Base-by-base conservation (phyloP, 495 filamentous ascomycete genomes). In the Gamarada debralockiae region DNA sequence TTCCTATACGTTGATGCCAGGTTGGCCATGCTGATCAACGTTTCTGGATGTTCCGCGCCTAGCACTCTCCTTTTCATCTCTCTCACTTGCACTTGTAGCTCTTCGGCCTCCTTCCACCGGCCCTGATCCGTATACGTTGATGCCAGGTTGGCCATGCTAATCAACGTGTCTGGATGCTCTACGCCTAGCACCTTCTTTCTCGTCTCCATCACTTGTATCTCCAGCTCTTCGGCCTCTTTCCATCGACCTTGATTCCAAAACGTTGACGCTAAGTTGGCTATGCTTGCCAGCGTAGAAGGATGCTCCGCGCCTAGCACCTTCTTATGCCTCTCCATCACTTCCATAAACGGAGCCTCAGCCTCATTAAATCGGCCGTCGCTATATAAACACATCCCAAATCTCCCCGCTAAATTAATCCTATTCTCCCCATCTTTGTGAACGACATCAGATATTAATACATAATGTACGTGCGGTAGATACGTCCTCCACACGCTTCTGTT, bases 71-170 rank as follows among this genome's bases (percentile, higher is more conserved):
- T 37, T 52, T 41, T 41, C 17, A 18, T 13, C 38, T 41, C 38
- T 7, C 7, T 13, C 12, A 41, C 12, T 18, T 7, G 48, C 24
- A 48, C 10, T 8, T 51, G 9, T 12, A 70, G 20, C 10, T 62
- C 45, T 56, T 70, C 67, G 3, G 68, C 67, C 2, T 70, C 57
- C 14, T 59, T 57, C 45, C 45, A 64, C 48, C 52, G 55, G 22
- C 62, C 63, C 48, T 64, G 65, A 25, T 39, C 21, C 3, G 21
- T 3, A 27, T 65, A 65, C 41, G 46, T 61, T 24, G 47, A 13
- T n/a, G n/a, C n/a, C n/a, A n/a, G n/a, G n/a, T n/a, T n/a, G n/a
- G n/a, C n/a, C n/a, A n/a, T n/a, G n/a, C 33, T 20, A 6, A 13
- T 12, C 10, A 20, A 20, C 8, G 12, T 13, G 8, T 34, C n/a